Conservation (phyloP, 2,329 filamentous ascomycete genomes). For the Hortaea sp. region DNA sequence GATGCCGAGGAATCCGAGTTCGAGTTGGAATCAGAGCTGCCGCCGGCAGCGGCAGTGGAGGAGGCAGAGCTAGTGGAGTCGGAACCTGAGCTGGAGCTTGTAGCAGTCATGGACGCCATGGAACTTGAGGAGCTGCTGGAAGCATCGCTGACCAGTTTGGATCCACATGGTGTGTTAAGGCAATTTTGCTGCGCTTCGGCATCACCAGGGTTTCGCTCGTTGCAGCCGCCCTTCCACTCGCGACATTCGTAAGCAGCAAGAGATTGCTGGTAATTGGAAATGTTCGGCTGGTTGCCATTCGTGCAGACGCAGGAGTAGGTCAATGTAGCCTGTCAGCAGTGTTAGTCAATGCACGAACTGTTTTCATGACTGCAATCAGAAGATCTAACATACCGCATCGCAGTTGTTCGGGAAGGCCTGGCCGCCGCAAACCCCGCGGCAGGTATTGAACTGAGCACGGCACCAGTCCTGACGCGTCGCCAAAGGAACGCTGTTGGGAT, state of each 20-base stretch:
- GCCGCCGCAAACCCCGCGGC: slow-evolving; percentile 49
- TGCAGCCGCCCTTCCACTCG: slow-evolving; percentile 37
- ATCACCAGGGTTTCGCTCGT: slow-evolving; percentile 29
- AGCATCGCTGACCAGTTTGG: slow-evolving; percentile 33
- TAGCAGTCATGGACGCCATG: slow-evolving; percentile 14
- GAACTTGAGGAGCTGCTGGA: slow-evolving; percentile 22
- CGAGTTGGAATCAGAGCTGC: slow-evolving; percentile 7
- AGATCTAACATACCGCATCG: slow-evolving; percentile 39
- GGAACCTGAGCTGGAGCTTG: slow-evolving; percentile 17
- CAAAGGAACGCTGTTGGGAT: slow-evolving; percentile 30
- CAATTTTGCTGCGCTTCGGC: slow-evolving; percentile 34
- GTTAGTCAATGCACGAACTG: slow-evolving; percentile 3
- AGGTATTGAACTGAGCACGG: slow-evolving; percentile 47
- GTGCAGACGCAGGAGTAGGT: slow-evolving; percentile 48
- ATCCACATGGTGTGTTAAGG: slow-evolving; percentile 43
- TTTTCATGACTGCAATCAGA: not conserved
- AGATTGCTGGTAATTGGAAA: slow-evolving; percentile 46
- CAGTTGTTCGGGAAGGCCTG: slow-evolving; percentile 43
- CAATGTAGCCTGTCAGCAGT: slow-evolving; percentile 31
- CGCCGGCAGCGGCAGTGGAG: slow-evolving; percentile 9
- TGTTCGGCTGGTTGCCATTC: slow-evolving; percentile 45
- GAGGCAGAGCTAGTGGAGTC: slow-evolving; percentile 23
- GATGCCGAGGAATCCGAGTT: slow-evolving; percentile 1
- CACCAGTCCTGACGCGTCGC: slow-evolving; percentile 43
- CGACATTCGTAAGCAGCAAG: slow-evolving; percentile 53